Evolutionary conservation across 2,329 filamentous ascomycete species (phyloP).

Genomic region (Cladorrhinum sp.): DNA sequence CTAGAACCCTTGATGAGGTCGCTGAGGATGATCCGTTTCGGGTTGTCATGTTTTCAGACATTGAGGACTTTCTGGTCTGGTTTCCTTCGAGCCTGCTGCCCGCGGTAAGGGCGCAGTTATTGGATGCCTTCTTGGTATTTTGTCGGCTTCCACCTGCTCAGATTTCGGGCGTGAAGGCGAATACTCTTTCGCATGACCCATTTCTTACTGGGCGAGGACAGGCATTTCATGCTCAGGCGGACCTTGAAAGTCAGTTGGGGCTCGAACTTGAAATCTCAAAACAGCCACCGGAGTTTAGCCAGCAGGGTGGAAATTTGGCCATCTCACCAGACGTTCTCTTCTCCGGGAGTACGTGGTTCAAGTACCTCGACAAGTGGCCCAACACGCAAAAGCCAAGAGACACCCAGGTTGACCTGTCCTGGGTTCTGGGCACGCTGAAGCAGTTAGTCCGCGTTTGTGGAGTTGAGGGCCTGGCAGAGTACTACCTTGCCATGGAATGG

Average conservation of each 20-base stretch:
- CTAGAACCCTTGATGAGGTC: conserved; percentile 70
- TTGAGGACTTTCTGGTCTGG: conserved; percentile 59
- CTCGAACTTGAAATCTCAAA: conserved; percentile 13
- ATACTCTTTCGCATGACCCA: conserved; percentile 47
- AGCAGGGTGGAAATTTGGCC: conserved; percentile 30
- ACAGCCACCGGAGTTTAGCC: conserved; percentile 30
- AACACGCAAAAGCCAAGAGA: conserved; percentile 23
- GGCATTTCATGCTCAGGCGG: conserved; percentile 25
- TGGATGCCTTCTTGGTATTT: conserved; percentile 71
- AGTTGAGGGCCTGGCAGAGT: conserved; percentile 60
- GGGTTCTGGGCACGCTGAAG: conserved; percentile 53
- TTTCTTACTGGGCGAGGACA: conserved; percentile 44
- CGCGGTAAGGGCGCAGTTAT: conserved; percentile 44
- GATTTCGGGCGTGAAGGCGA: conserved; percentile 26
- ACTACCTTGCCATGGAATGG: conserved; percentile 66
- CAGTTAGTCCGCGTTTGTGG: conserved; percentile 49
- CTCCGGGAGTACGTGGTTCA: conserved; percentile 44
- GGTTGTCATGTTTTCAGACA: conserved; percentile 75
- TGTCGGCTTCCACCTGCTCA: conserved; percentile 57
- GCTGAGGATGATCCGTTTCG: conserved; percentile 79
- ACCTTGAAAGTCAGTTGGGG: neutral
- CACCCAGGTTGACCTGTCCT: conserved; percentile 40
- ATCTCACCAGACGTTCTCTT: conserved; percentile 55
- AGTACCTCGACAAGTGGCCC: conserved; percentile 34
- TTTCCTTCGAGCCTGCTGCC: conserved; percentile 41